Evolutionary conservation across 345 rosid genomes (phyloP).

Genomic region (Erucastrum elatum): DNA sequence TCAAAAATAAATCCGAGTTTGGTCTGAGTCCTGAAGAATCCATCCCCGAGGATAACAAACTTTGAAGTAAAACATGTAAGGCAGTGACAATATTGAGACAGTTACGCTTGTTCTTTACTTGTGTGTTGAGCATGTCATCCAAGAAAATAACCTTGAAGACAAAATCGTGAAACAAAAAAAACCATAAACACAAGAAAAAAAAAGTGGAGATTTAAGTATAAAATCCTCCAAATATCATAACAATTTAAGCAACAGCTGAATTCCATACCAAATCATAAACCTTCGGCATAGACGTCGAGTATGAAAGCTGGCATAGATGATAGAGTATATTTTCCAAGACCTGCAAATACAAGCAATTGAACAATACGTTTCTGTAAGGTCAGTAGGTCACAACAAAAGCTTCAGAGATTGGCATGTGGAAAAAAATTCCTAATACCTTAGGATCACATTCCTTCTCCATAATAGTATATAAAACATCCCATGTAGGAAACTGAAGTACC

Average conservation of each 20-base stretch:
- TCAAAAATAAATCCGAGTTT: slow-evolving; percentile 33
- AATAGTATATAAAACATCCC: slow-evolving; percentile 69
- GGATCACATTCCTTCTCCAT: slow-evolving; percentile 61
- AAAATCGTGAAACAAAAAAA: slow-evolving; percentile 7
- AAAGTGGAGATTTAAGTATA: neutral
- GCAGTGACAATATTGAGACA: slow-evolving; percentile 62
- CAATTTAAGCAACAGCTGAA: slow-evolving; percentile 18
- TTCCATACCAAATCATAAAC: slow-evolving; percentile 62
- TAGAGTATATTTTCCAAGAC: slow-evolving; percentile 60
- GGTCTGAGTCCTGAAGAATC: slow-evolving; percentile 35
- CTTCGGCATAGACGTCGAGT: slow-evolving; percentile 53
- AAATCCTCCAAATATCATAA: slow-evolving; percentile 10
- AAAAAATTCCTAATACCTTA: slow-evolving; percentile 50
- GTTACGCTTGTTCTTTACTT: slow-evolving; percentile 57
- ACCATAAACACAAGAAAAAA: slow-evolving; percentile 19
- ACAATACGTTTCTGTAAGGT: slow-evolving; percentile 13
- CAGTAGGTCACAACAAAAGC: slow-evolving; percentile 23
- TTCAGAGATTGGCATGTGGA: slow-evolving; percentile 5
- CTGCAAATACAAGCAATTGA: slow-evolving; percentile 45
- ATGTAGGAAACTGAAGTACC: slow-evolving; percentile 49
- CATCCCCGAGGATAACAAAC: slow-evolving; percentile 43
- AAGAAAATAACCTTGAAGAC: slow-evolving; percentile 55
- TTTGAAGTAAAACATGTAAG: slow-evolving; percentile 49
- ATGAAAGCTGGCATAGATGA: slow-evolving; percentile 59
- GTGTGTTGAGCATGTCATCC: slow-evolving; percentile 54